phyloP scores from a whole-genome alignment of 1,284 basidiomycete species.

The Ustanciosporium gigantosporum region DNA sequence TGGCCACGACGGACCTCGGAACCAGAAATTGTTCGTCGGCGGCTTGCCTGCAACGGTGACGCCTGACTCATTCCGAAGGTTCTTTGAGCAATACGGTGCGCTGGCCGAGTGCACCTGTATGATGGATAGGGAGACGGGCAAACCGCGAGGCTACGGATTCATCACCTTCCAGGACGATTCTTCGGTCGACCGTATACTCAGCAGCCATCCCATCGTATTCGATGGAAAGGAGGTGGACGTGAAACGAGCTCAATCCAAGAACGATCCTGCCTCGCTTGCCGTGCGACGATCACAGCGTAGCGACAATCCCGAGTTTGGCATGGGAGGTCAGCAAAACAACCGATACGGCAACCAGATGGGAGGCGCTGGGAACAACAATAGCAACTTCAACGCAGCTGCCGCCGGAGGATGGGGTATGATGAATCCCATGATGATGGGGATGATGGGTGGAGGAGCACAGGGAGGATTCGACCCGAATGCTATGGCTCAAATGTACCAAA shows the following conservation, averaged over 20 bases:
- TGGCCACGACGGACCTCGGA: slow-evolving; percentile 5
- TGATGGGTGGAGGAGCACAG: slow-evolving; percentile 28
- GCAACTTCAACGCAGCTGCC: not conserved
- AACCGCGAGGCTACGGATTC: slow-evolving; percentile 97
- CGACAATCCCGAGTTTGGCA: slow-evolving; percentile 11
- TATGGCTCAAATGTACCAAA: slow-evolving; percentile 67
- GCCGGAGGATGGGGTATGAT: slow-evolving; percentile 64
- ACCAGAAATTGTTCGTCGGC: slow-evolving; percentile 79
- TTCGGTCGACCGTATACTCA: slow-evolving; percentile 71
- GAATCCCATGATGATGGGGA: slow-evolving; percentile 66
- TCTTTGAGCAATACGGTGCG: slow-evolving; percentile 84
- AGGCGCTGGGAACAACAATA: slow-evolving; percentile 64
- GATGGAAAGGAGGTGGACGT: slow-evolving; percentile 79
- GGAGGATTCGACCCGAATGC: slow-evolving; percentile 63
- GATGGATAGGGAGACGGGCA: slow-evolving; percentile 93
- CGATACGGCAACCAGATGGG: slow-evolving; percentile 8
- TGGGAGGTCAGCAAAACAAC: not conserved
- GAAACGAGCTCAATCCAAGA: slow-evolving; percentile 65
- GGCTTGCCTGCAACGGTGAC: slow-evolving; percentile 89
- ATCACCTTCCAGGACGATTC: slow-evolving; percentile 87
- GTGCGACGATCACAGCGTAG: slow-evolving; percentile 15
- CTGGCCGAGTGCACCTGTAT: slow-evolving; percentile 98
- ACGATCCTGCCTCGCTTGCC: slow-evolving; percentile 27
- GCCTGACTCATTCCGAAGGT: slow-evolving; percentile 86
- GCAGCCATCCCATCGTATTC: slow-evolving; percentile 55